Evolutionary conservation across 1,139 yeast genomes (phyloP), one percentile per base, ranked within the genome.

Genomic region (Waltiozyma solani): DNA sequence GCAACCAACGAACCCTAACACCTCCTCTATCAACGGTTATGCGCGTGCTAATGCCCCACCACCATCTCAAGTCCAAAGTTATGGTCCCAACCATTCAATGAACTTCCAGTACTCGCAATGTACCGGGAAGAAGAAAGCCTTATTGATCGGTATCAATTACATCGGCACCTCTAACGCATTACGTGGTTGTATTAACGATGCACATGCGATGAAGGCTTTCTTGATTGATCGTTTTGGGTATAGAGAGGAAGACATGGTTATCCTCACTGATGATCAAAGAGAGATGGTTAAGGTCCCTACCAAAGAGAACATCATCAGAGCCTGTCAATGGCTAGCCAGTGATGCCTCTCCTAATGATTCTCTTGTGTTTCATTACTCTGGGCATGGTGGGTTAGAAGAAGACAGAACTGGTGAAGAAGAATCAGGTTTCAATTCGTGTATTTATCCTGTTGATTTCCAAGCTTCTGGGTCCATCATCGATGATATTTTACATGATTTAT

Each of bases 341-440:
- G 89, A 73, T 45, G 96, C 96, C 0, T 67, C 68, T 44, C 89
- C 96, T 19, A 85, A 87, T 53, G 93, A 91, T 64, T 76, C 85
- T 22, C 62, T 79, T 42, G 80, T 87, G 46, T 79, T 87, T 69
- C 96, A 87, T 59, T 87, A 81, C 58, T 83, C 95, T 0, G 96
- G 97, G 10, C 97, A 89, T 57, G 97, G 97, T 34, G 95, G 96
- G 9, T 78, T 78, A 50, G 79, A 85, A 15, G 67, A 70, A 44
- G 96, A 89, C 60, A 56, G 66, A 38, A 83, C 84, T 52, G 96
- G 96, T 19, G 96, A 89, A 54, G 97, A 89, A 59, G 93, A 79
- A 32, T 86, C 80, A 53, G 96, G 96, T 0, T 75, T 60, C 53
- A 97, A 89, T 57, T 95, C 87, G 53, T 86, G 84, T 37, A 83